These are phyloP conservation scores for Lactarius akahatsu DNA, from an alignment of 768 basidiomycete species.

Conservation along the genomic window DNA sequence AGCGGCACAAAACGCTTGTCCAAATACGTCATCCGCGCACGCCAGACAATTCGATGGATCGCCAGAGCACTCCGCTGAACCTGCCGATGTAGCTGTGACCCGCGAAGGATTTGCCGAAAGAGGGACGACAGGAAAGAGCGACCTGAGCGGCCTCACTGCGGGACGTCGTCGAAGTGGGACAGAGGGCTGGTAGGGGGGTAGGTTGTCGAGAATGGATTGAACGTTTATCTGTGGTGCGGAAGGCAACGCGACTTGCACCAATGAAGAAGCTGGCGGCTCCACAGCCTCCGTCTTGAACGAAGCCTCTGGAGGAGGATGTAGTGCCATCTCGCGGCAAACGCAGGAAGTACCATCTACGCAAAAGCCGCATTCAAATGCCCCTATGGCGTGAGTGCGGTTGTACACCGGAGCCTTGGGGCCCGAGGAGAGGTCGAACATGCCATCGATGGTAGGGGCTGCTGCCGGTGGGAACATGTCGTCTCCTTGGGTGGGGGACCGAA, in stretches of 20 bases:
- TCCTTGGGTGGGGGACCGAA: slow-evolving; percentile 34
- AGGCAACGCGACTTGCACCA: slow-evolving; percentile 25
- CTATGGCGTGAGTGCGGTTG: slow-evolving; percentile 35
- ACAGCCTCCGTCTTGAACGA: slow-evolving; percentile 34
- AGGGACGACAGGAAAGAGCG: slow-evolving; percentile 53
- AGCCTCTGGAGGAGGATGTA: slow-evolving; percentile 42
- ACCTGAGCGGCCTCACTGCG: slow-evolving; percentile 40
- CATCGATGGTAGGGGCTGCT: slow-evolving; percentile 35
- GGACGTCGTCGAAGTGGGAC: slow-evolving; percentile 72
- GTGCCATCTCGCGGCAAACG: slow-evolving; percentile 69
- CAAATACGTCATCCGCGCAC: slow-evolving; percentile 83
- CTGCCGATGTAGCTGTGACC: slow-evolving; percentile 28
- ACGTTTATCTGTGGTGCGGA: slow-evolving; percentile 28
- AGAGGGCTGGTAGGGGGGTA: slow-evolving; percentile 77
- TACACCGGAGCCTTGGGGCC: slow-evolving; percentile 35
- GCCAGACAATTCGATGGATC: slow-evolving; percentile 85
- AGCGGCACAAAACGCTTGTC: slow-evolving; percentile 83
- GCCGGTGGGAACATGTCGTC: slow-evolving; percentile 34
- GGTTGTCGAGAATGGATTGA: slow-evolving; percentile 71
- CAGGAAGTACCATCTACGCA: slow-evolving; percentile 71
- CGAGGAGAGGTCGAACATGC: slow-evolving; percentile 41
- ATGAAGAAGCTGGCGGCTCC: slow-evolving; percentile 30
- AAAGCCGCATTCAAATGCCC: slow-evolving; percentile 68
- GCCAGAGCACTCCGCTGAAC: slow-evolving; percentile 63
- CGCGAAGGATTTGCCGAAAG: slow-evolving; percentile 34